Conservation (phyloP, 2,329 filamentous ascomycete species). For the Colletotrichum theobromicola region DNA sequence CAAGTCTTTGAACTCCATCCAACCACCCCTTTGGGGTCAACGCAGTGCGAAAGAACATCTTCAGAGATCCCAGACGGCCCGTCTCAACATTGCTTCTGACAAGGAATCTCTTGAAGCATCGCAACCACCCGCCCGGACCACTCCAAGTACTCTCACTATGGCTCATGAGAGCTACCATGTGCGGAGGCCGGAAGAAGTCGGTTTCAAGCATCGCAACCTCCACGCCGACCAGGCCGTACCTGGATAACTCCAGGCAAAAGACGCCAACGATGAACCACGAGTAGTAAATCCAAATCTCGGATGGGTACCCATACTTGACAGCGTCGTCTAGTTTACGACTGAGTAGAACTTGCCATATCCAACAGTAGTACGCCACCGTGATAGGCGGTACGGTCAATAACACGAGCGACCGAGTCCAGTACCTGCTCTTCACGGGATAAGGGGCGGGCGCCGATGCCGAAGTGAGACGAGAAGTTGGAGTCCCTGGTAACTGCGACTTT, state of each 20-base stretch:
- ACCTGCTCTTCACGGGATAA: neutral
- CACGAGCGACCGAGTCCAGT: neutral
- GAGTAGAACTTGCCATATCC: neutral
- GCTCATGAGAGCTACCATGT: neutral
- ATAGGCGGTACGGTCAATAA: neutral
- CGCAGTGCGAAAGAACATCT: no score
- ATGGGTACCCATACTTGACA: neutral
- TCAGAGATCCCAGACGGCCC: no score
- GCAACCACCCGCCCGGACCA: slow-evolving; percentile 18
- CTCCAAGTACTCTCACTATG: slow-evolving; percentile 12
- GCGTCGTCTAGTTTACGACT: neutral
- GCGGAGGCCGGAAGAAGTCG: neutral
- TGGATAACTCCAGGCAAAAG: slow-evolving; percentile 20
- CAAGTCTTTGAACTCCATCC: no score
- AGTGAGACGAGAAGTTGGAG: no score
- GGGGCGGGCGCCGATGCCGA: neutral
- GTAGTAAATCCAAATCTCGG: slow-evolving; percentile 10
- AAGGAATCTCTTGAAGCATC: neutral
- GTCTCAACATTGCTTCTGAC: neutral
- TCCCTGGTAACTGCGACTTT: no score
- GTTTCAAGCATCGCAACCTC: slow-evolving; percentile 18
- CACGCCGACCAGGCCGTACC: slow-evolving; percentile 18
- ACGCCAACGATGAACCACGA: slow-evolving; percentile 25
- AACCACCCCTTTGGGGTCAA: no score
- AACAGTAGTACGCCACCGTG: neutral